These are phyloP conservation scores for Phytophthora sp. DNA, from an alignment of 352 stramenopile species.

Conservation along the genomic window DNA sequence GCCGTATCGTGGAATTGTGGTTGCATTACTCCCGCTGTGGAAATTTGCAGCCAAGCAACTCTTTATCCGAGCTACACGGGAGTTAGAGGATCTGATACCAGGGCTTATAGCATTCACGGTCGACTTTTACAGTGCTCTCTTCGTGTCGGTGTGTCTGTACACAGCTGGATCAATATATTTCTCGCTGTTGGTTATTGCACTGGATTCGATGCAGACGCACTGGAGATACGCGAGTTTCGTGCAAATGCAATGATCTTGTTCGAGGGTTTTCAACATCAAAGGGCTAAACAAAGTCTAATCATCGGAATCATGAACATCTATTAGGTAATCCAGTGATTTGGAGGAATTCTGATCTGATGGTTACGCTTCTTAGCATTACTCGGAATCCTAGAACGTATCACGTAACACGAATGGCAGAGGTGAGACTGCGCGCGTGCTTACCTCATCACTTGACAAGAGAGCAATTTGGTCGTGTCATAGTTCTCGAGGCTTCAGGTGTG, in stretches of 20 bases:
- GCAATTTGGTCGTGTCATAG: not conserved
- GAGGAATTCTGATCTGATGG: no score
- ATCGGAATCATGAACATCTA: no score
- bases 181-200: no score
- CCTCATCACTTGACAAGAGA: not conserved
- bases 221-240: not conserved
- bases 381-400: no score
- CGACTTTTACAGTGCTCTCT: conserved; percentile 19
- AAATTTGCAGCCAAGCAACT: conserved; percentile 7
- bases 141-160: conserved; percentile 19
- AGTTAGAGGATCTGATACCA: conserved; percentile 2
- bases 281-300: no score
- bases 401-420: no score
- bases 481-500: not conserved
- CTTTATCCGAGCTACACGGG: not conserved
- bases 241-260: not conserved
- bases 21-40: conserved; percentile 1
- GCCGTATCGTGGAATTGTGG: not conserved
- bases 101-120: conserved; percentile 1
- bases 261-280: no score
- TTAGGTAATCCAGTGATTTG: no score
- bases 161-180: not conserved
- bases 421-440: not conserved
- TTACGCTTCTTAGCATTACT: no score
- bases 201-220: no score